A percentile compares a stretch with the other conserved stretches of the same genome.
These are phyloP conservation scores for Apiospora kogelbergensis DNA, from an alignment of 2,329 filamentous ascomycete genomes.

Conservation along the genomic window DNA sequence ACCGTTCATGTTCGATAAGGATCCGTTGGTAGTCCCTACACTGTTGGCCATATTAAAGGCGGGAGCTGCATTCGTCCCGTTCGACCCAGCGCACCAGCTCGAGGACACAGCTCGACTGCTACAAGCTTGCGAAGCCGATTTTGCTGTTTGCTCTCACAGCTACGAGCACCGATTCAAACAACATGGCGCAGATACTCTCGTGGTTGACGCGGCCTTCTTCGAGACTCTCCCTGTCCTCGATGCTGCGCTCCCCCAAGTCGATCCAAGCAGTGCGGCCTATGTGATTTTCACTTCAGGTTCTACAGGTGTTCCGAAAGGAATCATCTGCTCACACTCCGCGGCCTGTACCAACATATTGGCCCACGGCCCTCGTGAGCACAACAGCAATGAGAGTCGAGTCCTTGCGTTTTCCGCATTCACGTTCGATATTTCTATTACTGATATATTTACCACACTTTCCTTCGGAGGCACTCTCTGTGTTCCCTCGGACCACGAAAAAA, in stretches of 20 bases:
- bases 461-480: not conserved
- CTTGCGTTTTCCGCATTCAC: not conserved
- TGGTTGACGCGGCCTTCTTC: constrained; percentile 11
- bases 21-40: constrained; percentile 1
- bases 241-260: not conserved
- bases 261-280: not conserved
- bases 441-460: not conserved
- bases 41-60: constrained; percentile 10
- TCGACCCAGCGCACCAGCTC: constrained; percentile 11
- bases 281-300: constrained; percentile 15
- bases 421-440: not conserved
- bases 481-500: not conserved
- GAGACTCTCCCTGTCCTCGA: not conserved
- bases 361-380: not conserved
- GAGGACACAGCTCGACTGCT: not conserved
- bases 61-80: constrained; percentile 12
- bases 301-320: constrained; percentile 16
- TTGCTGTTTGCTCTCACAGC: not conserved
- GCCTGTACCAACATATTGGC: not conserved
- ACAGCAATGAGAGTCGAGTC: constrained; percentile 1
- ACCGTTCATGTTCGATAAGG: constrained; percentile 9
- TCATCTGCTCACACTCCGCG: not conserved
- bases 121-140: not conserved
- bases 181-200: not conserved
- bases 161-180: constrained; percentile 9